Evolutionary conservation across 306 rosid species (phyloP).

Genomic region (Quercus parvula): DNA sequence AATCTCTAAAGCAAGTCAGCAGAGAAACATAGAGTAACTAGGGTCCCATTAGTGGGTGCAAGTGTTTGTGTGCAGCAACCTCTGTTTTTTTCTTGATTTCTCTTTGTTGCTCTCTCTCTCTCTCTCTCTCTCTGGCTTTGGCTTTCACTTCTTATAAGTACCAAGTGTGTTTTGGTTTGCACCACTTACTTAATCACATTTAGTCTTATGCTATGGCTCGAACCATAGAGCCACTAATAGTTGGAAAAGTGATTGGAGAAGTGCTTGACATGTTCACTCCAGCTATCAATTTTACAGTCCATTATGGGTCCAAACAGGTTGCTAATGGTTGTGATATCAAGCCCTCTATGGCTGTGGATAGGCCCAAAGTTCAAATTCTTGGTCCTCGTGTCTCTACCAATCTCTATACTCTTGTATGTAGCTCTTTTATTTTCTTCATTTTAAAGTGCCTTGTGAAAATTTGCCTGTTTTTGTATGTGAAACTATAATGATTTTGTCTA

Average conservation of each 20-base stretch:
- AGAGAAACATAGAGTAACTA: background rate
- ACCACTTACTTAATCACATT: background rate
- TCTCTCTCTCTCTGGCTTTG: too few relatives aligned
- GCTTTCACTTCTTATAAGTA: too few relatives aligned
- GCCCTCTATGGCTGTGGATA: conserved; percentile 18
- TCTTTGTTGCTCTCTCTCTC: too few relatives aligned
- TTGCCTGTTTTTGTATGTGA: background rate
- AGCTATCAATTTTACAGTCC: conserved; percentile 11
- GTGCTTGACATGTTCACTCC: conserved; percentile 34
- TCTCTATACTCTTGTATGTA: conserved; percentile 22
- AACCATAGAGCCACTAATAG: conserved; percentile 29
- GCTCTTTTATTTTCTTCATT: background rate
- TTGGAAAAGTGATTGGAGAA: conserved; percentile 34
- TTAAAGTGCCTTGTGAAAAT: too few relatives aligned
- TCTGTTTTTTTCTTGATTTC: too few relatives aligned
- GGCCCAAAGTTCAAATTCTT: conserved; percentile 20
- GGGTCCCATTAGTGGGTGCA: too few relatives aligned
- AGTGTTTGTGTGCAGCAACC: too few relatives aligned
- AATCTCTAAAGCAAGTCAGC: background rate
- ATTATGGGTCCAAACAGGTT: conserved; percentile 27
- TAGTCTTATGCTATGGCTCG: conserved; percentile 6
- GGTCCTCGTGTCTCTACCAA: conserved; percentile 4
- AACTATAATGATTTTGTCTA: background rate
- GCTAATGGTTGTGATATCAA: conserved; percentile 33
- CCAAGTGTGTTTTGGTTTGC: too few relatives aligned